Evolutionary conservation across 1,284 basidiomycete species (phyloP), one percentile per base, ranked within the genome.

Genomic region (Cerrena zonata): DNA sequence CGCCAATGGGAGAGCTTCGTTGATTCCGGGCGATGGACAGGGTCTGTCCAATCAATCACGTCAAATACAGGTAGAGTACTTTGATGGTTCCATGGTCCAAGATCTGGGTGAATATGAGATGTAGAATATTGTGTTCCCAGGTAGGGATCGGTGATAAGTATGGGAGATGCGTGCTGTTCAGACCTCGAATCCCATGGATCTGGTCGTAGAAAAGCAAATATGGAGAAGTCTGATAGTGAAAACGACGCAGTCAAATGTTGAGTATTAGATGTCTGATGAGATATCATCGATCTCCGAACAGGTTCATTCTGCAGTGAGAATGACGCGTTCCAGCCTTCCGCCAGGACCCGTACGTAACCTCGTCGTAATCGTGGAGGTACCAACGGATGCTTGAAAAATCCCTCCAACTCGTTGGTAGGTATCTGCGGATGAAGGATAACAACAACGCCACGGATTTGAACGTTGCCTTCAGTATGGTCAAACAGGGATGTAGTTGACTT

Each of bases 1-100:
- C 83, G 72, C 86, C 87, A 89, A 11, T 70, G 67, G 0, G 84
- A 82, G 18, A 83, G 53, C 62, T 78, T 83, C 21, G 76, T 69
- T 10, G 78, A 77, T 37, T 69, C 68, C 23, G 60, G 65, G 36
- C 65, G 60, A 50, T 71, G 62, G 22, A 64, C 66, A 13, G 69
- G 61, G 45, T 73, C 69, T 19, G 80, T 85, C 86, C 85, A 88
- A 56, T 89, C 80, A 7, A 73, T 56, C 5, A 82, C 60, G 18
- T 78, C 76, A 55, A 89, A 82, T 10, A 61, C 62, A 0, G 85
- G 84, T 27, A 80, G 69, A 36, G 55, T 54, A 24, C 62, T 61
- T 49, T 64, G 59, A 49, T 58, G 55, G 40, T 51, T 45, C 0
- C 56, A 26, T 7, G 51, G 10, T 25, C 46, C 47, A 24, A 64